A percentile compares a stretch with the other conserved stretches of the same genome.
Conservation (phyloP, 495 filamentous ascomycete genomes). For the Aspergillus panamensis region DNA sequence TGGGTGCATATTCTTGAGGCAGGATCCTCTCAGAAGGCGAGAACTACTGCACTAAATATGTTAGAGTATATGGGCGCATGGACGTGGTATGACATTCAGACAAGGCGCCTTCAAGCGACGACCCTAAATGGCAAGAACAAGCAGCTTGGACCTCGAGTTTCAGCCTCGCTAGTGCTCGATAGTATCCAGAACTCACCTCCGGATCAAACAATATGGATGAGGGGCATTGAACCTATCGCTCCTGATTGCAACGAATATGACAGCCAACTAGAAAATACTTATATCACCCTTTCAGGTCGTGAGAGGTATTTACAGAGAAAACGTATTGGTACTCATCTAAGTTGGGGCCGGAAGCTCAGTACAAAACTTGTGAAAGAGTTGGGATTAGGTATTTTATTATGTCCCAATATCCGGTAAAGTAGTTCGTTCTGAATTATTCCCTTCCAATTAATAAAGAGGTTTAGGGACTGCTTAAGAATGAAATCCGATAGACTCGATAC, state of each 20-base stretch:
- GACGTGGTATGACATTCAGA: background rate
- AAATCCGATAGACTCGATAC: background rate
- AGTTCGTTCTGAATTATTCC: too few species aligned
- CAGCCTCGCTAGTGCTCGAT: background rate
- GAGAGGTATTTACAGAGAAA: background rate
- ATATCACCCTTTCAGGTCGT: background rate
- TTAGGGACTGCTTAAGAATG: constrained; percentile 4
- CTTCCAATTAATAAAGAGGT: background rate
- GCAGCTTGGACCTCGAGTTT: background rate
- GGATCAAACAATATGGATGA: too few species aligned
- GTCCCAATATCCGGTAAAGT: constrained; percentile 3
- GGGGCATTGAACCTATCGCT: too few species aligned
- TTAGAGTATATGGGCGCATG: background rate
- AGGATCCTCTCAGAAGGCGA: background rate
- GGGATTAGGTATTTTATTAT: constrained; percentile 8
- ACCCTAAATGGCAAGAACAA: background rate
- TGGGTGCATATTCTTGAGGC: background rate
- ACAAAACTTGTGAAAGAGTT: constrained; percentile 1
- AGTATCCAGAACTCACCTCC: too few species aligned
- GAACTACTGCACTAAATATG: background rate
- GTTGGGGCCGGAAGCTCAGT: constrained; percentile 4
- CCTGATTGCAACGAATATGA: too few species aligned
- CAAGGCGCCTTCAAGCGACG: background rate
- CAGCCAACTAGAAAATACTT: too few species aligned
- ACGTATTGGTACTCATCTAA: background rate